Percentiles rank a stretch among this genome's conserved stretches.
Conservation (phyloP, 805 yeast species). For the Candida saitoana region DNA sequence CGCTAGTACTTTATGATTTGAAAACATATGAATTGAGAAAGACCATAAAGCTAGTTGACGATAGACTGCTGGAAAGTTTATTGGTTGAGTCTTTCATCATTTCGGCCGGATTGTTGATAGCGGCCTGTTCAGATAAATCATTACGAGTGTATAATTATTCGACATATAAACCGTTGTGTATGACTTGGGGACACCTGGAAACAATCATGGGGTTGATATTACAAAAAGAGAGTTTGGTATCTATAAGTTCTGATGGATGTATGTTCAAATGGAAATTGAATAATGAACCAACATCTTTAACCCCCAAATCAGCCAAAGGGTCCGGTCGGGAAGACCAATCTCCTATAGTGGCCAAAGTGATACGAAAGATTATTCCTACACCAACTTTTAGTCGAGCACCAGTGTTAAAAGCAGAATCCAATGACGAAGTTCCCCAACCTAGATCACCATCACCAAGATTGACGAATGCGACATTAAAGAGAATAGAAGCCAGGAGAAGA, state of each 20-base stretch:
- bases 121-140: conserved; percentile 55
- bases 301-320: neutral
- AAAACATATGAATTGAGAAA: conserved; percentile 29
- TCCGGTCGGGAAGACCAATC: conserved; percentile 2
- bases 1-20: conserved; percentile 38
- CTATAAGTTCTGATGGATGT: conserved; percentile 53
- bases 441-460: conserved; percentile 20
- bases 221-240: conserved; percentile 25
- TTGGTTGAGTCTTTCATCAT: conserved; percentile 43
- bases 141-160: conserved; percentile 45
- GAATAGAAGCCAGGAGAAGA: conserved; percentile 27
- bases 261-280: conserved; percentile 44
- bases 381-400: conserved; percentile 9
- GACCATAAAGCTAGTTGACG: conserved; percentile 39
- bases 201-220: conserved; percentile 41
- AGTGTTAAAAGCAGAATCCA: conserved; percentile 1
- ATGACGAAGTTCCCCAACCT: neutral
- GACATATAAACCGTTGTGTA: conserved; percentile 44
- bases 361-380: conserved; percentile 28
- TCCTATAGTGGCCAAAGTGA: conserved; percentile 25
- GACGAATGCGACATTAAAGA: conserved; percentile 29
- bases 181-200: conserved; percentile 55
- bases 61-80: conserved; percentile 36
- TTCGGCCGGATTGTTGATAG: conserved; percentile 28
- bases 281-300: conserved; percentile 2